phyloP scores from a whole-genome alignment of 805 yeast species.

The Yarrowia bubula region DNA sequence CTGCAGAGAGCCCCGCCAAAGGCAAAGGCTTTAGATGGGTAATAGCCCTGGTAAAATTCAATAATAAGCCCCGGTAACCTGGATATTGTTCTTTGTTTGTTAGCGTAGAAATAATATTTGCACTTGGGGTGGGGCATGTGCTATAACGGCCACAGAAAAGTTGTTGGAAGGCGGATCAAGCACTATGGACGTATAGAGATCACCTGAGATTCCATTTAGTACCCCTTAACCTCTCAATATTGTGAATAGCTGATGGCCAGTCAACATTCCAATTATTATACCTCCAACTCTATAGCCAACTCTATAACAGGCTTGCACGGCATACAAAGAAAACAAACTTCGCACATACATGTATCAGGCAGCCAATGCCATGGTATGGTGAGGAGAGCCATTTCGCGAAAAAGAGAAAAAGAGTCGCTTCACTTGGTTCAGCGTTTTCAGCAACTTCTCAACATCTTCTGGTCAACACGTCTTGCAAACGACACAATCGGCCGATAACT shows the following conservation, averaged over 20 bases:
- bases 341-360: neutral
- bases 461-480: neutral
- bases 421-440: neutral
- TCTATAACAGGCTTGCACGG: neutral
- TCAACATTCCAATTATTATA: constrained; percentile 1
- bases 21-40: neutral
- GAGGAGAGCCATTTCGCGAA: neutral
- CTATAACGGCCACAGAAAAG: too few species aligned
- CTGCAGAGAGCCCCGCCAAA: neutral
- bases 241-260: neutral
- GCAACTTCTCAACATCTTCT: neutral
- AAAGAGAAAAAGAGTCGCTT: neutral
- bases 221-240: neutral
- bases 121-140: too few species aligned
- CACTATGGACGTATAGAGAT: too few species aligned
- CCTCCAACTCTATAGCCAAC: neutral
- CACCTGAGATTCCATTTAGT: too few species aligned
- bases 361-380: neutral
- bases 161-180: too few species aligned
- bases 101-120: neutral
- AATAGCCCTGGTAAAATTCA: neutral
- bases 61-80: too few species aligned
- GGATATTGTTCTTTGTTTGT: neutral
- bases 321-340: neutral
- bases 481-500: neutral